Base-by-base conservation (phyloP, 78 protist genomes). In the Dictyostelium capitatum region DNA sequence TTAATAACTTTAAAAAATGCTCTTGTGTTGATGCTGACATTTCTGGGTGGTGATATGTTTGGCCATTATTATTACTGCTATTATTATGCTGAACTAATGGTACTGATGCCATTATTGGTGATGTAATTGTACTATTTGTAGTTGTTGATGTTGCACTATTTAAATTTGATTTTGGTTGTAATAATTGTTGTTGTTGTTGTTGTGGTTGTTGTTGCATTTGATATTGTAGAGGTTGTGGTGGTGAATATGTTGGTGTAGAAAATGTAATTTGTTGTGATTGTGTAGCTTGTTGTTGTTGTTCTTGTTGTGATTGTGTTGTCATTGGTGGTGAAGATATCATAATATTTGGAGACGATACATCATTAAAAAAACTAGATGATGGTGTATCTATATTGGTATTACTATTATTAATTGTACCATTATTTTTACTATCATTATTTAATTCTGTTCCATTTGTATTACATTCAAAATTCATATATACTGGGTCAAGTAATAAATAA, bases 1-100 rank as follows among this genome's bases (percentile, higher is more conserved):
- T 37, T 20, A 83, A 28, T n/a, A 83, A 43, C 43, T 83, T 83
- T 46, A 83, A 46, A 73, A 83, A 83, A 54, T 83, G 91, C 54
- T 83, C 91, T 41, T 83, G 91, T 10, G 82, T 75, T 50, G n/a
- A 15, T 50, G 15, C 59, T 75, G 82, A 75, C 54, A 12, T 53
- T 28, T 75, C 59, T 50, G 28, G 64, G 19, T 75, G 57, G 11
- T 50, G 48, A 75, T 75, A 75, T 43, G 53, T 11, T 32, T 3
- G 20, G 17, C 14, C n/a, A 20, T 20, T 20, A 20, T 56, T 19
- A 56, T 20, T 56, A 17, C 15, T 54, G n/a, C 1, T 56, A 54
- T 54, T 54, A 54, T 3, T 54, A 56, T 20, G n/a, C 19, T 56
- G 28, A 20, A 20, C 19, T 20, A 15, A 37, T 70, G 9, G 47